Base-by-base conservation (phyloP, 306 rosid genomes). In the Pueraria montana region DNA sequence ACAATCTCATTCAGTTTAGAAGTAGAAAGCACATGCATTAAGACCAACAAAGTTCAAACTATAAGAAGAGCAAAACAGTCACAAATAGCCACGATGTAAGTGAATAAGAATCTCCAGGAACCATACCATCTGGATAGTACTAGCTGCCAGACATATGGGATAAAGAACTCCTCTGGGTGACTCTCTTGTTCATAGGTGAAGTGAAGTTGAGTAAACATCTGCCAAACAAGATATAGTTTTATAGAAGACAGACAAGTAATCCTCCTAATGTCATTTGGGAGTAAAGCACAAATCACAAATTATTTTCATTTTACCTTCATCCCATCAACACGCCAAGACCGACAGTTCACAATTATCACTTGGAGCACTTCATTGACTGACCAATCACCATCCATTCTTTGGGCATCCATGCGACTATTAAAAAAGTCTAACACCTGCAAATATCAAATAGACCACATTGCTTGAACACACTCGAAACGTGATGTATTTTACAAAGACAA, bases 141-240 rank as follows among this genome's bases (percentile, higher is more conserved):
- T 79, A 93, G 91, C 91, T 91, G 92, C 97, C 97, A 93, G 77
- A 91, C 83, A 36, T 91, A 93, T 21, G 97, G 97, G 64, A 90
- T 91, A 68, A 93, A 93, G 77, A 93, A 93, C 87, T 91, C 95
- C 83, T 93, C 95, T 0, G 97, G 95, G 79, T 86, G 92, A 87
- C 93, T 91, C 87, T 91, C 96, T 90, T 93, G 97, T 83, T 93
- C 96, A 36, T 93, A 93, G 52, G 96, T 93, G 86, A 91, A 93
- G 64, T 94, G 94, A 84, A 93, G 76, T 85, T 90, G 94, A 40
- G 92, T 90, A 78, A 89, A 93, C 94, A 91, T 90, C 97, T 93
- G 86, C 67, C 12, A 76, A 75, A 78, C 20, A 74, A 55, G 63
- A 77, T 16, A 46, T 1, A 12, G 8, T 13, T 4, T 69, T 50